phyloP scores from a whole-genome alignment of 139 green algal species.

The Pleodorina starrii region DNA sequence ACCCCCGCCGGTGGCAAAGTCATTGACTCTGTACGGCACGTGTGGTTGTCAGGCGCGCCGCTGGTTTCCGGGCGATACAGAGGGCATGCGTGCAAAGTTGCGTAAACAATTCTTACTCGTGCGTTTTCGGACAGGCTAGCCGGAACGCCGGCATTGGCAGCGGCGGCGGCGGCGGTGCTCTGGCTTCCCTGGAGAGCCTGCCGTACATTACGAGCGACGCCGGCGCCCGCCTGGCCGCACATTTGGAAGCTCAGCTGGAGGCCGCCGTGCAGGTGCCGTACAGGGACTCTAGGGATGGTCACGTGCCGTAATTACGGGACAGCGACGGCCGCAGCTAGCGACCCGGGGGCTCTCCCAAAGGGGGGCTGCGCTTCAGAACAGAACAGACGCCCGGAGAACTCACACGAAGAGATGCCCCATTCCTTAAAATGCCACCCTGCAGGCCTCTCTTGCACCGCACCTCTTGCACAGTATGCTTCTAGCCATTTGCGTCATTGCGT shows the following conservation, averaged over 20 bases:
- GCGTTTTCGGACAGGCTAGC: no score
- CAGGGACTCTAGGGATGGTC: no score
- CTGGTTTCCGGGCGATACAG: no score
- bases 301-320: neutral
- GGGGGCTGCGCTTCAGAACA: neutral
- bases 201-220: neutral
- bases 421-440: neutral
- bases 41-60: no score
- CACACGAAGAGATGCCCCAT: neutral
- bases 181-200: slow-evolving; percentile 29
- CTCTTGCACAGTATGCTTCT: neutral
- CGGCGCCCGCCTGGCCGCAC: neutral
- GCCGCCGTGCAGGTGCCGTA: slow-evolving; percentile 9
- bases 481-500: no score
- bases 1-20: no score
- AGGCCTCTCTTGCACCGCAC: neutral
- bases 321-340: neutral
- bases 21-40: no score
- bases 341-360: no score
- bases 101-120: no score
- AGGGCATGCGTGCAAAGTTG: no score
- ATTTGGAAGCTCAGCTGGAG: slow-evolving; percentile 21
- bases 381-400: neutral
- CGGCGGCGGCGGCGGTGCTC: neutral
- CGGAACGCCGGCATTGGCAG: no score